phyloP scores from a whole-genome alignment of 2,329 filamentous ascomycete species.

The Neoscytalidium dimidiatum region DNA sequence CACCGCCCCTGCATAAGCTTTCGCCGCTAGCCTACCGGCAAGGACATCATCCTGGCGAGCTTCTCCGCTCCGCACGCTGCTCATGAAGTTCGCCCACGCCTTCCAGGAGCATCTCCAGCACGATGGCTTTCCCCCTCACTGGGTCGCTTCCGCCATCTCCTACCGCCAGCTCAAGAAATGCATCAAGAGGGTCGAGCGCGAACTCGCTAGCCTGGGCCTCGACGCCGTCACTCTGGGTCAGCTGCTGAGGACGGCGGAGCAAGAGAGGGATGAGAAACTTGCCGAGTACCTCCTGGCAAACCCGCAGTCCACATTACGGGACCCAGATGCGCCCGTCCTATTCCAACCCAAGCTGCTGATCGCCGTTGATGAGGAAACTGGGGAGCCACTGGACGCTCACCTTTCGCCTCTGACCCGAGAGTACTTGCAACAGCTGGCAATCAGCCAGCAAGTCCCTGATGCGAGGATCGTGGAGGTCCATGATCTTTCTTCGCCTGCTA shows the following conservation, averaged over 20 bases:
- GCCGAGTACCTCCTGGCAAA: conserved; percentile 14
- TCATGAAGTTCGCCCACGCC: conserved; percentile 87
- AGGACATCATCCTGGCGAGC: neutral
- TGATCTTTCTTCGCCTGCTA: neutral
- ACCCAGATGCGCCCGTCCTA: conserved; percentile 14
- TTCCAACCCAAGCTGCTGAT: conserved; percentile 72
- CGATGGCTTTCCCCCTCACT: conserved; percentile 73
- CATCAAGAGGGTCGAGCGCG: conserved; percentile 75
- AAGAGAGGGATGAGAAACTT: conserved; percentile 20
- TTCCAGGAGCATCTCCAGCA: conserved; percentile 70
- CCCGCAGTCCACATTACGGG: neutral
- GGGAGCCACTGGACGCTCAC: conserved; percentile 67
- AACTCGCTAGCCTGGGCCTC: conserved; percentile 71
- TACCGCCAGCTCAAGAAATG: conserved; percentile 87
- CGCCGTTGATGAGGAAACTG: conserved; percentile 66
- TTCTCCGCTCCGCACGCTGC: neutral
- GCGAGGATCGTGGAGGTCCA: neutral
- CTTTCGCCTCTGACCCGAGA: conserved; percentile 65
- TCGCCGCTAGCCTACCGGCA: neutral
- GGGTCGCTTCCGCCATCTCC: conserved; percentile 74
- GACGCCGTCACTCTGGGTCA: conserved; percentile 69
- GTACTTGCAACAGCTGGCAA: conserved; percentile 63
- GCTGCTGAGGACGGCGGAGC: conserved; percentile 50
- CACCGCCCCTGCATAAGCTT: neutral
- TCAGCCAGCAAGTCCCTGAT: conserved; percentile 27